These are phyloP conservation scores for Phytophthora sojae DNA, from an alignment of 352 stramenopile genomes.

Conservation along the genomic window DNA sequence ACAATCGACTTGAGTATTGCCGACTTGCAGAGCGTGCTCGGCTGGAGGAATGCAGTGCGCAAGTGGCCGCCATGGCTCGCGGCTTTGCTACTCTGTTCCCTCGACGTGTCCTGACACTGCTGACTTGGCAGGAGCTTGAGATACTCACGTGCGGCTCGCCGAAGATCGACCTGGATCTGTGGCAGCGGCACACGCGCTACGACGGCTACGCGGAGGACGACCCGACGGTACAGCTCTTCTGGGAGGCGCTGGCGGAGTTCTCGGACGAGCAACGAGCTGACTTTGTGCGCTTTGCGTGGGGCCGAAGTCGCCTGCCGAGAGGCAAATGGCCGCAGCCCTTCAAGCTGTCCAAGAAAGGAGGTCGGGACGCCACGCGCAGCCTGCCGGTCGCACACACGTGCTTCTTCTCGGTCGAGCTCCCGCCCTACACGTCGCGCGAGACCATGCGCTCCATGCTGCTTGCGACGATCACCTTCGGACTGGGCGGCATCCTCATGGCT, in stretches of 20 bases:
- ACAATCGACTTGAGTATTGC: slow-evolving; percentile 89
- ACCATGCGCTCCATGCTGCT: slow-evolving; percentile 93
- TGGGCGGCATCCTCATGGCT: slow-evolving; percentile 91
- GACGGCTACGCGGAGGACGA: slow-evolving; percentile 90
- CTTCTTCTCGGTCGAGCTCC: slow-evolving; percentile 96
- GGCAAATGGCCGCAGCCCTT: slow-evolving; percentile 91
- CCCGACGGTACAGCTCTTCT: slow-evolving; percentile 89
- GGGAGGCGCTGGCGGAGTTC: slow-evolving; percentile 90
- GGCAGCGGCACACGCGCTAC: slow-evolving; percentile 87
- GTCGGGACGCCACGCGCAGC: slow-evolving; percentile 78
- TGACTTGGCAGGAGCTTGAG: slow-evolving; percentile 93
- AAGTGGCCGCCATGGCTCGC: slow-evolving; percentile 79
- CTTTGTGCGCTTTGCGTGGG: slow-evolving; percentile 96
- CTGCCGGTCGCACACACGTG: slow-evolving; percentile 96
- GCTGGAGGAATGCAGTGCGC: slow-evolving; percentile 76
- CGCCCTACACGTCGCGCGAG: slow-evolving; percentile 92
- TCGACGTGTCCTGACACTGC: slow-evolving; percentile 83
- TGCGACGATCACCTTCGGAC: slow-evolving; percentile 94
- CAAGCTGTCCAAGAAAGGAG: slow-evolving; percentile 92
- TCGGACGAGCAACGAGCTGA: slow-evolving; percentile 88
- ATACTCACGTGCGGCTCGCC: slow-evolving; percentile 91
- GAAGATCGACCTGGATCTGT: slow-evolving; percentile 92
- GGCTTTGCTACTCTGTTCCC: slow-evolving; percentile 90
- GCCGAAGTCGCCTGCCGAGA: slow-evolving; percentile 90
- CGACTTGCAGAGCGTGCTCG: slow-evolving; percentile 79